Conservation (phyloP, 257 asterid species). For the Nicotiana benthamiana region DNA sequence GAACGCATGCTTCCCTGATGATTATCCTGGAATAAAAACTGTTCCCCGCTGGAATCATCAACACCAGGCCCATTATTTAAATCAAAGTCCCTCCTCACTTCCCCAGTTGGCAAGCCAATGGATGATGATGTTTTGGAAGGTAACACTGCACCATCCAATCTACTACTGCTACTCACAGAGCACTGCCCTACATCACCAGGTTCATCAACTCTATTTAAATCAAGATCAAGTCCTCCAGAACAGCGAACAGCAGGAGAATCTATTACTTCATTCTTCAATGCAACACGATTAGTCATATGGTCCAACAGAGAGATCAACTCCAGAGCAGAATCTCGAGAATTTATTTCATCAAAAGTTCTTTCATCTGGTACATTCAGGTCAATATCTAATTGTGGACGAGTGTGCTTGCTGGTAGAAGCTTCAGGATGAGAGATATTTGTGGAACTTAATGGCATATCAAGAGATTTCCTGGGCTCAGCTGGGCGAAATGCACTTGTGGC, state of each 20-base stretch:
- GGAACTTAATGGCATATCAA: slow-evolving; percentile 24
- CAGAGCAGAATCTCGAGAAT: slow-evolving; percentile 26
- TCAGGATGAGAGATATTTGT: slow-evolving; percentile 22
- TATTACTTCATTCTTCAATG: slow-evolving; percentile 12
- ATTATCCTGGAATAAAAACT: slow-evolving; percentile 17
- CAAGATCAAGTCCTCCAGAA: slow-evolving; percentile 40
- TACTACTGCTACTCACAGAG: slow-evolving; percentile 26
- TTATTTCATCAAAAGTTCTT: slow-evolving; percentile 36
- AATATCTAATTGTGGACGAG: slow-evolving; percentile 38
- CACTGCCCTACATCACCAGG: slow-evolving; percentile 26
- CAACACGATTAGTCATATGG: slow-evolving; percentile 13
- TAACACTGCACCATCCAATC: slow-evolving; percentile 15
- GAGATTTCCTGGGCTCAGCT: slow-evolving; percentile 79
- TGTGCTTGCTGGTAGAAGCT: slow-evolving; percentile 34
- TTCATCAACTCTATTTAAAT: slow-evolving; percentile 38
- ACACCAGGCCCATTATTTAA: slow-evolving; percentile 40
- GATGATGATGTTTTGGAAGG: slow-evolving; percentile 17
- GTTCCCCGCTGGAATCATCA: slow-evolving; percentile 31
- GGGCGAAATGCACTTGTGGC: slow-evolving; percentile 98
- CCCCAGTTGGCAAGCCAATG: slow-evolving; percentile 22
- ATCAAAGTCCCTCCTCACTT: slow-evolving; percentile 41
- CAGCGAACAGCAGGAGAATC: slow-evolving; percentile 24
- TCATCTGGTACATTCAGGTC: slow-evolving; percentile 55
- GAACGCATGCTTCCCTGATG: slow-evolving; percentile 30
- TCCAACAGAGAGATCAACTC: slow-evolving; percentile 18